Conservation (phyloP, 441 rosid genomes). For the Populus hybrid region DNA sequence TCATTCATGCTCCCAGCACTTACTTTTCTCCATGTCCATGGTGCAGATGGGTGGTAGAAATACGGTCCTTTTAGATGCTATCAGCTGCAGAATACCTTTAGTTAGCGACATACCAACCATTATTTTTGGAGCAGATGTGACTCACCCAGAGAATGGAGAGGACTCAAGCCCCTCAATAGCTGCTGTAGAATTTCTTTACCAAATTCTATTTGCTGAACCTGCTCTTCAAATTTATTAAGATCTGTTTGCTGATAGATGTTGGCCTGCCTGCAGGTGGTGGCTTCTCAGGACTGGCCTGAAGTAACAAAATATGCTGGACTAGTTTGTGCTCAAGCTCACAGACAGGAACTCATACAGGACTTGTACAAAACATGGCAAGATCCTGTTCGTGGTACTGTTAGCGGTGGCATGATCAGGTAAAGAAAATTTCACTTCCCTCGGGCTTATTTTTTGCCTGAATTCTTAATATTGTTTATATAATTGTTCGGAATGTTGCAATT, state of each 20-base stretch:
- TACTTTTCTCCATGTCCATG: background rate
- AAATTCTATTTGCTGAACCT: background rate
- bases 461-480: background rate
- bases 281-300: conserved; percentile 98
- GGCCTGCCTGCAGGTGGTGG: conserved; percentile 60
- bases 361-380: conserved; percentile 89
- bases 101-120: conserved; percentile 92
- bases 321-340: conserved; percentile 94
- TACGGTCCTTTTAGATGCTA: conserved; percentile 87
- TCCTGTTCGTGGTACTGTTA: conserved; percentile 80
- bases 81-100: conserved; percentile 81
- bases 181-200: conserved; percentile 43
- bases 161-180: conserved; percentile 92
- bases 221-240: background rate
- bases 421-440: background rate
- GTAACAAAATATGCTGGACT: conserved; percentile 90
- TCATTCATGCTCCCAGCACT: background rate
- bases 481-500: background rate
- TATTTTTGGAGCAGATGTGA: conserved; percentile 92
- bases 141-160: conserved; percentile 92
- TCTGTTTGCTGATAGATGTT: conserved; percentile 2
- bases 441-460: background rate
- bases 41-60: conserved; percentile 88
- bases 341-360: conserved; percentile 92
- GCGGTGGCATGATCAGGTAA: conserved; percentile 94